Conservation (phyloP, 768 basidiomycete species). For the Auriscalpium orientale region DNA sequence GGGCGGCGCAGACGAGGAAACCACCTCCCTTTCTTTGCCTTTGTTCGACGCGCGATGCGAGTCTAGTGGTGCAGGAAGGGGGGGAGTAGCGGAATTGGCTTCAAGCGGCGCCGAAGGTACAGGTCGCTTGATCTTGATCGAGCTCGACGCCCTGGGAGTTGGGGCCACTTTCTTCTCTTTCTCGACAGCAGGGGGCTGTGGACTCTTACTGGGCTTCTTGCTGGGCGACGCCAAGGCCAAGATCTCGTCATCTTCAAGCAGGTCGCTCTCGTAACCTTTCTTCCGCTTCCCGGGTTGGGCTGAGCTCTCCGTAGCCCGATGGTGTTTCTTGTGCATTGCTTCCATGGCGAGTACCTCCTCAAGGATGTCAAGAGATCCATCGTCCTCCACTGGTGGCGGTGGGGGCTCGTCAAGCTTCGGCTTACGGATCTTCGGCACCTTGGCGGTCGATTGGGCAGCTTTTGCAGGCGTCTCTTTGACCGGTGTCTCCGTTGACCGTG, state of each 20-base stretch:
- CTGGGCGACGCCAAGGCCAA: conserved; percentile 53
- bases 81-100: conserved; percentile 8
- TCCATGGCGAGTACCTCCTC: conserved; percentile 82
- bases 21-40: conserved; percentile 50
- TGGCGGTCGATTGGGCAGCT: conserved; percentile 18
- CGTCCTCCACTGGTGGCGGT: conserved; percentile 47
- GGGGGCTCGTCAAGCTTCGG: conserved; percentile 38
- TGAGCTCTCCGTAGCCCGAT: conserved; percentile 16
- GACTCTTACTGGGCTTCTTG: conserved; percentile 39
- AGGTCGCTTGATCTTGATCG: conserved; percentile 13
- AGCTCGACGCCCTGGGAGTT: conserved; percentile 5
- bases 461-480: not conserved
- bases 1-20: conserved; percentile 26
- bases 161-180: conserved; percentile 7
- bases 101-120: conserved; percentile 3
- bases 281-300: conserved; percentile 38
- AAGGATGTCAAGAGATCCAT: conserved; percentile 74
- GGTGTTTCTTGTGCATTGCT: conserved; percentile 18
- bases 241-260: conserved; percentile 52
- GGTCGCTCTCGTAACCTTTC: conserved; percentile 31
- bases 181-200: conserved; percentile 15
- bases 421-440: conserved; percentile 31
- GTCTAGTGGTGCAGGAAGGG: not conserved
- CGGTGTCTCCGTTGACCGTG: conserved; percentile 14
- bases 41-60: conserved; percentile 37